These are phyloP conservation scores for Rhynchosporium secalis DNA, from an alignment of 2,329 filamentous ascomycete species.

Conservation along the genomic window DNA sequence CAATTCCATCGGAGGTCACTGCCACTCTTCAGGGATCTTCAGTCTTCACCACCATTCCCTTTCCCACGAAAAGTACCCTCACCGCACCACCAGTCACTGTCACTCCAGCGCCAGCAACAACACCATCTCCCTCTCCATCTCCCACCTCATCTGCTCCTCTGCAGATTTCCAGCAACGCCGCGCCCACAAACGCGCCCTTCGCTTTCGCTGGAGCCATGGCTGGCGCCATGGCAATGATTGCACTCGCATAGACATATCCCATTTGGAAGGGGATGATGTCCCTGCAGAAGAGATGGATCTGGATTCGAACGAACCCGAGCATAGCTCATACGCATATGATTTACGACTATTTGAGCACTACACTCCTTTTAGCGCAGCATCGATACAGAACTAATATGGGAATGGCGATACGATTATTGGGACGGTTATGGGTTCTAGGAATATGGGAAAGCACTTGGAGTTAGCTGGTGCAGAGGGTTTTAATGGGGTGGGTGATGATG, in stretches of 20 bases:
- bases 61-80: slow-evolving; percentile 15
- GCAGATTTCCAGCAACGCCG: slow-evolving; percentile 28
- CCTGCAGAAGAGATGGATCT: background rate
- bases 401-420: background rate
- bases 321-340: slow-evolving; percentile 10
- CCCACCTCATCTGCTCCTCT: slow-evolving; percentile 28
- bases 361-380: slow-evolving; percentile 19
- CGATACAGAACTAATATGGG: background rate
- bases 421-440: background rate
- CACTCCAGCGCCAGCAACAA: slow-evolving; percentile 3
- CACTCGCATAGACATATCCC: slow-evolving; percentile 28
- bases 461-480: background rate
- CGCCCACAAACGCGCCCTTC: slow-evolving; percentile 32
- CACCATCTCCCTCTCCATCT: slow-evolving; percentile 19
- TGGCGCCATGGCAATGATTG: slow-evolving; percentile 37
- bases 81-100: slow-evolving; percentile 18
- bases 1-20: slow-evolving; percentile 32
- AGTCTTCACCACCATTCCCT: slow-evolving; percentile 19
- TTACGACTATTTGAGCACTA: slow-evolving; percentile 12
- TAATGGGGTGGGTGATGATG: slow-evolving; percentile 1
- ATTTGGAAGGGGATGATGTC: background rate
- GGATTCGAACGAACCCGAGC: background rate
- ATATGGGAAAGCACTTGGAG: background rate
- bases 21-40: slow-evolving; percentile 23
- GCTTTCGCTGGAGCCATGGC: slow-evolving; percentile 27